These are phyloP conservation scores for Tricholoma sp. DNA, from an alignment of 768 basidiomycete species.

Conservation along the genomic window DNA sequence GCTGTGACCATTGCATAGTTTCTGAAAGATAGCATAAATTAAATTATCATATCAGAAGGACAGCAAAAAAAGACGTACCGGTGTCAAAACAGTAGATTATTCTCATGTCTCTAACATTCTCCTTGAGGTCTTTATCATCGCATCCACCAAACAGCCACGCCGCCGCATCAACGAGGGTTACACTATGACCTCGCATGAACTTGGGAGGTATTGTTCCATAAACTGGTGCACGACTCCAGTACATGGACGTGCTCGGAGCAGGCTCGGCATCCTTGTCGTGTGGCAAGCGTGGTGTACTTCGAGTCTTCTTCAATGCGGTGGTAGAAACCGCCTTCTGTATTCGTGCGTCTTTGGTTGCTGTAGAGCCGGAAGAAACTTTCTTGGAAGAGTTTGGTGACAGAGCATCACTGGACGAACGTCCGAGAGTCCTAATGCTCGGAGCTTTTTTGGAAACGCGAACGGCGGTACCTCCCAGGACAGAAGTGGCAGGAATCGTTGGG, in stretches of 20 bases:
- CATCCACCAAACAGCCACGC: constrained; percentile 91
- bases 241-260: constrained; percentile 72
- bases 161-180: constrained; percentile 75
- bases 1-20: constrained; percentile 85
- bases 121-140: constrained; percentile 70
- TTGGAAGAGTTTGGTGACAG: constrained; percentile 11
- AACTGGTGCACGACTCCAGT: constrained; percentile 83
- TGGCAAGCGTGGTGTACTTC: constrained; percentile 53
- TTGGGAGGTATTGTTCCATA: constrained; percentile 64
- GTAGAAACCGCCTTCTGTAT: constrained; percentile 12
- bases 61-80: constrained; percentile 35
- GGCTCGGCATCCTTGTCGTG: constrained; percentile 53
- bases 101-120: constrained; percentile 67
- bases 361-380: constrained; percentile 17
- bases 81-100: constrained; percentile 86
- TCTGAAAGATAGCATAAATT: constrained; percentile 36
- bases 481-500: constrained; percentile 6
- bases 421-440: constrained; percentile 31
- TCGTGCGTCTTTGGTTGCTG: constrained; percentile 15
- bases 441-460: constrained; percentile 14
- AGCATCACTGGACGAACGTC: constrained; percentile 15
- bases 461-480: constrained; percentile 1
- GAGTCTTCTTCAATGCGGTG: constrained; percentile 28
- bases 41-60: neutral
- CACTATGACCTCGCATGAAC: constrained; percentile 77